Base-by-base conservation (phyloP, 192 early-diverging fungal species). In the Podila epigama region DNA sequence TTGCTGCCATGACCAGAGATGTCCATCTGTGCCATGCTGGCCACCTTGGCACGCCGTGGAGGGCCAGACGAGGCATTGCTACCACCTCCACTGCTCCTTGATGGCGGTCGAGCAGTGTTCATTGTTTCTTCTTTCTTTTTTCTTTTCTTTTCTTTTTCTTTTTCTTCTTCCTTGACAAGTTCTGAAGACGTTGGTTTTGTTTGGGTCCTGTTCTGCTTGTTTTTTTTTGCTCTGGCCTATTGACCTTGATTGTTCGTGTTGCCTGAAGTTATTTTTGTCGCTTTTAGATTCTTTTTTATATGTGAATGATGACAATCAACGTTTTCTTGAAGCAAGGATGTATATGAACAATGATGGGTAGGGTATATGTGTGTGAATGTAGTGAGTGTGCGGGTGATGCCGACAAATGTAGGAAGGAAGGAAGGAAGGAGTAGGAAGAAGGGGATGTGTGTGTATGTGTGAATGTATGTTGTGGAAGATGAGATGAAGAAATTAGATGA, bases 21-120 rank as follows among this genome's bases (percentile, higher is more conserved):
- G 62, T 72, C 62, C 48, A 65, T 64, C 63, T 72, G 70, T 36
- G 62, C 62, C 41, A 53, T 63, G 42, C 40, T 20, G 9, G 57
- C 70, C 25, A 72, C 58, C 42, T 65, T 72, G 29, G 70, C 70
- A 8, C 60, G 69, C 28, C 61, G 51, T 57, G 44, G 35, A 13
- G 55, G 41, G 6, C 51, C 52, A 12, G 55, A 37, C n/a, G 31
- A 9, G 6, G 41, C 34, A 44, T 50, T 53, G 16, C 15, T 63
- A n/a, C 15, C 39, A n/a, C n/a, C n/a, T n/a, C n/a, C n/a, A n/a
- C n/a, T n/a, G 32, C 18, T 54, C 20, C 32, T 48, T 40, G 44
- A 48, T 48, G 44, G 44, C 44, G 44, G 44, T 22, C 44, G 44
- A 48, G 44, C n/a, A 22, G 20, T 48, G 25, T 48, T 48, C 44